A percentile compares a stretch with the other conserved stretches of the same genome.
These are phyloP conservation scores for Pseudofabraea citricarpa DNA, from an alignment of 2,329 filamentous ascomycete genomes.

Conservation along the genomic window DNA sequence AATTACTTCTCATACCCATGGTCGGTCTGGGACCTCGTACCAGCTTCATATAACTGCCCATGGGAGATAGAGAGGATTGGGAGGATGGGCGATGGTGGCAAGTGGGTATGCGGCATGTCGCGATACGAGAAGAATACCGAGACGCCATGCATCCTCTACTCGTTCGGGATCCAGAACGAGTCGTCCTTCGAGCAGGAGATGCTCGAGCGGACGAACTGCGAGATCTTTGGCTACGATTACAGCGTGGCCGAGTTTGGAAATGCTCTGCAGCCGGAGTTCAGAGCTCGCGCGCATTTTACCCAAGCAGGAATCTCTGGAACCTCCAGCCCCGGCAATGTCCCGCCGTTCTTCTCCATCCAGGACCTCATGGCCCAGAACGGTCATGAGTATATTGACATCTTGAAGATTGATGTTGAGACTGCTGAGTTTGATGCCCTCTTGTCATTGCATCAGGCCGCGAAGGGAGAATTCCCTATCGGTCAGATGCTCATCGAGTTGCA, in stretches of 20 bases:
- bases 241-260: slow-evolving; percentile 29
- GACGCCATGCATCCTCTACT: slow-evolving; percentile 30
- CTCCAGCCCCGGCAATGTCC: slow-evolving; percentile 19
- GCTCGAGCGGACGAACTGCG: slow-evolving; percentile 32
- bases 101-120: slow-evolving; percentile 35
- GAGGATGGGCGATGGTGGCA: slow-evolving; percentile 33
- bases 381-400: slow-evolving; percentile 29
- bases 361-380: slow-evolving; percentile 30
- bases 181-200: slow-evolving; percentile 34
- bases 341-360: slow-evolving; percentile 28
- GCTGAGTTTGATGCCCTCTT: slow-evolving; percentile 27
- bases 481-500: slow-evolving; percentile 23
- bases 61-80: slow-evolving; percentile 34
- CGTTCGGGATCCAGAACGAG: slow-evolving; percentile 32
- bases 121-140: slow-evolving; percentile 24
- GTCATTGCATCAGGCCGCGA: slow-evolving; percentile 11
- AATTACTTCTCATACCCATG: slow-evolving; percentile 21
- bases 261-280: slow-evolving; percentile 20
- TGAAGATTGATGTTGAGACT: slow-evolving; percentile 32
- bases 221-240: slow-evolving; percentile 36
- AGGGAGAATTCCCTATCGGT: slow-evolving; percentile 17
- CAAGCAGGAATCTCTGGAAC: slow-evolving; percentile 23
- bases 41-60: slow-evolving; percentile 33
- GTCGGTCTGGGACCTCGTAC: slow-evolving; percentile 33
- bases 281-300: slow-evolving; percentile 21